Conservation (phyloP, 495 filamentous ascomycete genomes). For the Cenococcum geophilum region DNA sequence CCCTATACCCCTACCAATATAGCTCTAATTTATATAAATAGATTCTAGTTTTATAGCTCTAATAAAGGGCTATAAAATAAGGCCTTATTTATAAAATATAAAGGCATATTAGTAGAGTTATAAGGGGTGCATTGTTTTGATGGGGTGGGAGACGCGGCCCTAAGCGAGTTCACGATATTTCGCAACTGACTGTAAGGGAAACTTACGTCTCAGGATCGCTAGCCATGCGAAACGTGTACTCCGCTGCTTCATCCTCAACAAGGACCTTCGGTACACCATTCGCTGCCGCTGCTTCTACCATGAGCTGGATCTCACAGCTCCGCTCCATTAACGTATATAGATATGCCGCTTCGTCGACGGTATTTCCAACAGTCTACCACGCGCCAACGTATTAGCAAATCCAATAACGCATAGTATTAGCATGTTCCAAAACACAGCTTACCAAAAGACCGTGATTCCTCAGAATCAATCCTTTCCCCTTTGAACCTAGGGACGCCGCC, state of each 20-base stretch:
- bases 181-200: no score
- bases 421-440: background rate
- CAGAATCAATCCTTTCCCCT: constrained; percentile 40
- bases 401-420: background rate
- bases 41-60: no score
- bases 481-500: constrained; percentile 38
- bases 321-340: constrained; percentile 41
- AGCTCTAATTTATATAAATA: no score
- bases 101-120: constrained; percentile 35
- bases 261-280: constrained; percentile 37
- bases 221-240: constrained; percentile 38
- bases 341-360: constrained; percentile 42
- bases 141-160: no score
- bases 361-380: constrained; percentile 35
- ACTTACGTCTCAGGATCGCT: constrained; percentile 34
- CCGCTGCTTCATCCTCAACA: constrained; percentile 37
- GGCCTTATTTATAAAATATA: background rate
- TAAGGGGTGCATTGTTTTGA: no score
- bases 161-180: no score
- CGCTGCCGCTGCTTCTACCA: constrained; percentile 39
- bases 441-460: constrained; percentile 39
- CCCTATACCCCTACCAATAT: no score
- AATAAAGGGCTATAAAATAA: background rate
- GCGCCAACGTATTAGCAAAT: background rate
- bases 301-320: constrained; percentile 39